Evolutionary conservation across 768 basidiomycete species (phyloP), one percentile per base, ranked within the genome.

Genomic region (Mycena metata): DNA sequence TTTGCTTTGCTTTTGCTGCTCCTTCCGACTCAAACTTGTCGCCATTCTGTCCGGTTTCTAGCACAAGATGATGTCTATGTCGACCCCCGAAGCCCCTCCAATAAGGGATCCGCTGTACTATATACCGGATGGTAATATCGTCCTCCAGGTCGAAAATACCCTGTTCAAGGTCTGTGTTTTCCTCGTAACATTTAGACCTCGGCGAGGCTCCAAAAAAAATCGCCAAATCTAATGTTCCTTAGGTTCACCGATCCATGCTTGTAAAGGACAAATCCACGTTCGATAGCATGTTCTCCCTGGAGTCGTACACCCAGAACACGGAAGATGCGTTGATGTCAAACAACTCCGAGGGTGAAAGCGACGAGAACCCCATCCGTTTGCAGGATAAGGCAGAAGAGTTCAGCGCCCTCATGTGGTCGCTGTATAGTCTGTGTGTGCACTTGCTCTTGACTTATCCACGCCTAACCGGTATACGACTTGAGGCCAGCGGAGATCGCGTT

Each of bases 351-450:
- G 88, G 87, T 3, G 78, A 78, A 61, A 81, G 79, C 72, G 88
- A 89, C 75, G 83, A 84, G 69, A 81, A 83, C 43, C 88, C 86
- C 2, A 85, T 88, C 42, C 74, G 78, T 35, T 78, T 88, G 39
- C 82, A 81, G 16, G 87, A 88, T 65, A 81, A 81, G 8, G 82
- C 81, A 24, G 83, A 84, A 49, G 83, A 86, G 56, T 87, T 88
- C 70, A 80, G 83, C 0, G 82, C 83, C n/a, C 74, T 88, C 35
- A 76, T 87, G 55, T 86, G 85, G 84, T 81, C 84, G 0, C 72
- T 88, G 54, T 88, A 88, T 70, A 85, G 86, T 10, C 69, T 87
- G 86, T 88, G 78, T 76, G 86, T 82, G 56, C 33, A 9, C 9
- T 36, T 0, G 23, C 39, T 21, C 30, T 30, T 10, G 54, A 56